Evolutionary conservation across 805 yeast genomes (phyloP), one percentile per base, ranked within the genome.

Genomic region (Saturnispora besseyi): DNA sequence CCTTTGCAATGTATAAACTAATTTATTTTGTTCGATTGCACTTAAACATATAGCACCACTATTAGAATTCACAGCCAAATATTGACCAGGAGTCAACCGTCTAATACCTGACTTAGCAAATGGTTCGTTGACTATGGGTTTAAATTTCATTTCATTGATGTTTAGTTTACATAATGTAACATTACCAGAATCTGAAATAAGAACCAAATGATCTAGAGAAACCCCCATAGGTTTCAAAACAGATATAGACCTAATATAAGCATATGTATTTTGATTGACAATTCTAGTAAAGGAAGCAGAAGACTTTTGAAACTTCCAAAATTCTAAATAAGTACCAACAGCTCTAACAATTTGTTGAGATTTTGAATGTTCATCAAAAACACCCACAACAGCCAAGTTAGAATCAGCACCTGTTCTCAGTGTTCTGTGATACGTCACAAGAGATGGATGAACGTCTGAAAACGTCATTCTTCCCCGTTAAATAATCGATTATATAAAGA

Each of bases 161-260:
- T 68, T 59, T 3, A 60, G 61, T 2, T 64, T 59, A 32, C 72
- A 64, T 51, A 75, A 73, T 49, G 78, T 76, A 21, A 89, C 54
- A 51, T 79, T 78, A 0, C 97, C 97, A 1, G 95, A 76, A 59
- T 90, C 97, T 0, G 93, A 79, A 0, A 91, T 77, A 2, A 87
- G 61, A 6, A 82, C 75, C n/a, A 90, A 53, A 28, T 69, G 68
- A 55, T 87, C 93, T 48, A 68, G 71, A 0, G 70, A 62, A 0
- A 78, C 61, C 0, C 84, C 87, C 0, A 77, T 70, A 10, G 75
- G 62, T 21, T 78, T 73, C 49, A 87, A 65, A 24, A 76, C 69
- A 5, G 68, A 69, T 10, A 87, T 65, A 3, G 69, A 53, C 43
- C 88, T 71, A 3, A 90, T 68, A 5, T 76, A 71, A 2, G 84